Base-by-base conservation (phyloP, 2,329 filamentous ascomycete genomes). In the Dothideomycetes sp. region DNA sequence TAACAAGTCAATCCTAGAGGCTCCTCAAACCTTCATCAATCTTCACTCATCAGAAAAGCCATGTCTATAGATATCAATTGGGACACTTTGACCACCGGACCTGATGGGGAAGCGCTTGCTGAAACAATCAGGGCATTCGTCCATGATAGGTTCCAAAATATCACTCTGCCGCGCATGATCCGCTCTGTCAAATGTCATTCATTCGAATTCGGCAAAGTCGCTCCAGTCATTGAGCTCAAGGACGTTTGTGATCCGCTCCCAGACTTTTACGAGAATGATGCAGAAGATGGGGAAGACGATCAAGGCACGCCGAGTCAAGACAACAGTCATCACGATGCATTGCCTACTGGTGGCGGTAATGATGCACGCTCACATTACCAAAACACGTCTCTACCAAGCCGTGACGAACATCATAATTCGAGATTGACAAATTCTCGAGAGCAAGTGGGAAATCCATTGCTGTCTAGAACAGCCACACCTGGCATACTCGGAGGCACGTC, bases 31-130 rank as follows among this genome's bases (percentile, higher is more conserved):
- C 8, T 17, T 5, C 16, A 25, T 31, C 39, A 43, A 15, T 29
- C 24, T 25, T 20, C 28, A 33, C 40, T 31, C 36, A 8, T n/a
- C 22, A 11, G 33, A 19, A 19, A 35, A 41, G 39, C 38, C 45
- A 98, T 98, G 91, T 96, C 91, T 52, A 89, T 98, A 68, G 88
- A 96, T 58, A 82, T 98, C 60, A 87, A 94, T 64, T 98, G 91
- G 91, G 82, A 91, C 56, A 83, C 82, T 47, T 76, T 96, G 57
- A 96, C 89, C 16, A 80, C 79, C 47, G 91, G 91, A 19, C 78
- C 86, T 34, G 89, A 96, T 63, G 89, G 91, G 42, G 74, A 80
- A 49, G 83, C 78, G 40, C 78, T 95, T 46, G 87, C 89, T 34
- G 82, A 87, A 58, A 76, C 74, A 48, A 94, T 98, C 63, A 84